Conservation (phyloP, 768 basidiomycete species). For the Psilocybe sp. region DNA sequence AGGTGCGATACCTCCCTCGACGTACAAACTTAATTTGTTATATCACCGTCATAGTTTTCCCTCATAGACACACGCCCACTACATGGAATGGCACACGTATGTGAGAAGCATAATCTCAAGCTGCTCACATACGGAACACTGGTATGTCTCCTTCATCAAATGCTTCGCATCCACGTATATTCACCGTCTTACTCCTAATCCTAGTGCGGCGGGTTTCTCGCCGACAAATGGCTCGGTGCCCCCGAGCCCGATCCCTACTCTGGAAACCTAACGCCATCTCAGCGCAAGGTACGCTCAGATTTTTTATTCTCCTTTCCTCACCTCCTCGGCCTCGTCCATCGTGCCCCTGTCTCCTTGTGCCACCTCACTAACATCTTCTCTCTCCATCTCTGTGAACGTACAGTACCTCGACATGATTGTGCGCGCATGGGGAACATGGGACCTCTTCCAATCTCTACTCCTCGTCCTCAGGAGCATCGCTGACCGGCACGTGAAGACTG, state of each 20-base stretch:
- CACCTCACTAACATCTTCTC: too few relatives aligned
- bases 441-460: constrained; percentile 69
- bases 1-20: constrained; percentile 39
- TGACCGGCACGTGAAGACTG: constrained; percentile 63
- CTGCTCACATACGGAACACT: constrained; percentile 81
- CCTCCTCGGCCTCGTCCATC: too few relatives aligned
- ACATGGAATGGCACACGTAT: constrained; percentile 76
- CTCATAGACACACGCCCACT: constrained; percentile 77
- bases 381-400: neutral
- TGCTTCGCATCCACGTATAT: neutral
- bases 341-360: too few relatives aligned
- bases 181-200: constrained; percentile 1
- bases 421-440: constrained; percentile 77
- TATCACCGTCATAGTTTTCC: constrained; percentile 55
- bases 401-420: constrained; percentile 85
- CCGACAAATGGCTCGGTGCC: constrained; percentile 69
- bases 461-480: constrained; percentile 58
- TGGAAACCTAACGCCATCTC: constrained; percentile 71
- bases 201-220: constrained; percentile 81
- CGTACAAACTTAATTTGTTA: neutral
- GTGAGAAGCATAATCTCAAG: constrained; percentile 68
- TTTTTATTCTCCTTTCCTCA: neutral
- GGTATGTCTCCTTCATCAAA: constrained; percentile 35
- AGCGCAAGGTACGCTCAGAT: constrained; percentile 59
- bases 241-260: constrained; percentile 73